Evolutionary conservation across 805 yeast genomes (phyloP).

Genomic region (Candida boleticola): DNA sequence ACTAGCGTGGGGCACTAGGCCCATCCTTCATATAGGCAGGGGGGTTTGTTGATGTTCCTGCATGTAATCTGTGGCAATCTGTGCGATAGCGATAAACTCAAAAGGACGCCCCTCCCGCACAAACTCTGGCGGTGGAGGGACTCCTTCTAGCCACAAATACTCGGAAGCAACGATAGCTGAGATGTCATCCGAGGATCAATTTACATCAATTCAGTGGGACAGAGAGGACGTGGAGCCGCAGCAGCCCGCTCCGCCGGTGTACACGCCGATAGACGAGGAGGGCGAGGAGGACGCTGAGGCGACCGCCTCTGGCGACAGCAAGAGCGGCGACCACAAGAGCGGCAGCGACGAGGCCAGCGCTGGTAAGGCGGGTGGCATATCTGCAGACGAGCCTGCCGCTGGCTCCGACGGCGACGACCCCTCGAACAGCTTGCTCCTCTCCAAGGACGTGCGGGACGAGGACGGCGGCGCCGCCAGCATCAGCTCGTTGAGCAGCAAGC

Average conservation of each 20-base stretch:
- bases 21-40: no score
- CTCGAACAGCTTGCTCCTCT: not conserved
- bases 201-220: constrained; percentile 59
- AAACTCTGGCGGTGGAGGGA: no score
- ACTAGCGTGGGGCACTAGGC: no score
- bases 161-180: no score
- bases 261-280: constrained; percentile 11
- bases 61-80: no score
- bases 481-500: not conserved
- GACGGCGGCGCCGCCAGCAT: not conserved
- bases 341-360: no score
- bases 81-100: no score
- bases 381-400: no score
- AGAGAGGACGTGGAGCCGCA: constrained; percentile 32
- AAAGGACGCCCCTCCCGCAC: no score
- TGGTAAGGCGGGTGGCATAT: no score
- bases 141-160: no score
- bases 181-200: constrained; percentile 42
- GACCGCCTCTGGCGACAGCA: constrained; percentile 5
- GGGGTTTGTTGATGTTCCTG: no score
- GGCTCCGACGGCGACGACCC: not conserved
- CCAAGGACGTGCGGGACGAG: not conserved
- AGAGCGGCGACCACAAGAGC: constrained; percentile 6
- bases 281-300: constrained; percentile 10
- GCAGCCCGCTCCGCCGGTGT: constrained; percentile 1